Conservation (phyloP, 2,329 filamentous ascomycete species). For the Sclerotinia subarctica region DNA sequence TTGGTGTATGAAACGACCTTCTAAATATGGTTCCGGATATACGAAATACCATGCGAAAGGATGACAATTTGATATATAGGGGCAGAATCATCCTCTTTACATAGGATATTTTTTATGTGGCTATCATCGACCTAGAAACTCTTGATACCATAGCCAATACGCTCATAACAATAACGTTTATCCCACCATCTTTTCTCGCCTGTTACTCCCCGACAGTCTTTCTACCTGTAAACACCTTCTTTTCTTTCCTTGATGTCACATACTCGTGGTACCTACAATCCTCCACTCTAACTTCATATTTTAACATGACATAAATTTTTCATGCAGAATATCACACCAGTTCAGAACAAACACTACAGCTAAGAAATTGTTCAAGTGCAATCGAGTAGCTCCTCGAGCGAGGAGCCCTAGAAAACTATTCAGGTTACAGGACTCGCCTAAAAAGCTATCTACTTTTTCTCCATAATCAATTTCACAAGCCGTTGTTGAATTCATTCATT, state of each 20-base stretch:
- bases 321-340: neutral
- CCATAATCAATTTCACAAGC: too few species aligned
- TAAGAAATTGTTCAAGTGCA: neutral
- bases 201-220: neutral
- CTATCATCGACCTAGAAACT: neutral
- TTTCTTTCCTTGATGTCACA: neutral
- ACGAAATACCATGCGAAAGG: neutral
- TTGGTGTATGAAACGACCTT: neutral
- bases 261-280: neutral
- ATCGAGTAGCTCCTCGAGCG: neutral
- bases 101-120: neutral
- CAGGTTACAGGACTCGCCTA: neutral
- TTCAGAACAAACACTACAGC: too few species aligned
- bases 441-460: neutral
- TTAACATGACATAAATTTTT: neutral
- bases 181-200: too few species aligned
- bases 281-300: neutral
- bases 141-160: neutral
- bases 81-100: neutral
- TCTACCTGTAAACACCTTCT: neutral
- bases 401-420: neutral
- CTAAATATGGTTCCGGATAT: neutral
- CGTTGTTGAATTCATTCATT: too few species aligned
- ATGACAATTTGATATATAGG: neutral
- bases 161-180: neutral